These are phyloP conservation scores for Dacryopinax primogenitus DNA, from an alignment of 768 basidiomycete genomes.

Conservation along the genomic window DNA sequence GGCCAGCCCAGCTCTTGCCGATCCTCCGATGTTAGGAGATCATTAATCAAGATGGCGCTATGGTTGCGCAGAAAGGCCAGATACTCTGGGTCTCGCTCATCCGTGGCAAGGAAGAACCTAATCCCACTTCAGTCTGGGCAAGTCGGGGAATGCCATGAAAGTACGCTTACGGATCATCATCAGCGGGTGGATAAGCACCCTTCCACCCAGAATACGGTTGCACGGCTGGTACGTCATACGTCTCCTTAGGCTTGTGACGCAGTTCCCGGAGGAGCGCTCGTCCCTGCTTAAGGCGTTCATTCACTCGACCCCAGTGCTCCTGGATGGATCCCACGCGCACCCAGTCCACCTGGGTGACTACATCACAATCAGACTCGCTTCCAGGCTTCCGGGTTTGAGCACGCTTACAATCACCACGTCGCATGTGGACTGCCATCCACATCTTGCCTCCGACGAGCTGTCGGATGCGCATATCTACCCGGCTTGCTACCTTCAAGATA, in stretches of 20 bases:
- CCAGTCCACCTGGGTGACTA: conserved; percentile 1
- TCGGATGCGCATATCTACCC: conserved; percentile 3
- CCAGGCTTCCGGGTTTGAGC: not conserved
- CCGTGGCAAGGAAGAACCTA: conserved; percentile 13
- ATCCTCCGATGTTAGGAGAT: conserved; percentile 10
- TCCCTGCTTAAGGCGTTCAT: conserved; percentile 3
- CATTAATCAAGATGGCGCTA: conserved; percentile 9
- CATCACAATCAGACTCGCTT: not conserved
- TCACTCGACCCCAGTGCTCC: conserved; percentile 8
- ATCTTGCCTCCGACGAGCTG: conserved; percentile 9
- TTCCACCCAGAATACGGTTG: not conserved
- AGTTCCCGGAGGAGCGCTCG: conserved; percentile 4
- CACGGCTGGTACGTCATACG: not conserved
- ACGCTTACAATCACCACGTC: conserved; percentile 12
- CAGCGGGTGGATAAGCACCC: not conserved
- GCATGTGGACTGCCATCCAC: conserved; percentile 13
- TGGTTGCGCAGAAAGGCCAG: conserved; percentile 9
- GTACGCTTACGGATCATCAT: not conserved
- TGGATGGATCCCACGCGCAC: not conserved
- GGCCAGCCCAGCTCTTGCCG: conserved; percentile 12
- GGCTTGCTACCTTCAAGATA: conserved; percentile 9
- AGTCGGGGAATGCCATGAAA: not conserved
- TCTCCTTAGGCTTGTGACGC: not conserved
- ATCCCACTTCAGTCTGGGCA: not conserved
- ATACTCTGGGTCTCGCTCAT: conserved; percentile 7